phyloP scores from a whole-genome alignment of 2,329 filamentous ascomycete species.

The Colletotrichum lindemuthianum region DNA sequence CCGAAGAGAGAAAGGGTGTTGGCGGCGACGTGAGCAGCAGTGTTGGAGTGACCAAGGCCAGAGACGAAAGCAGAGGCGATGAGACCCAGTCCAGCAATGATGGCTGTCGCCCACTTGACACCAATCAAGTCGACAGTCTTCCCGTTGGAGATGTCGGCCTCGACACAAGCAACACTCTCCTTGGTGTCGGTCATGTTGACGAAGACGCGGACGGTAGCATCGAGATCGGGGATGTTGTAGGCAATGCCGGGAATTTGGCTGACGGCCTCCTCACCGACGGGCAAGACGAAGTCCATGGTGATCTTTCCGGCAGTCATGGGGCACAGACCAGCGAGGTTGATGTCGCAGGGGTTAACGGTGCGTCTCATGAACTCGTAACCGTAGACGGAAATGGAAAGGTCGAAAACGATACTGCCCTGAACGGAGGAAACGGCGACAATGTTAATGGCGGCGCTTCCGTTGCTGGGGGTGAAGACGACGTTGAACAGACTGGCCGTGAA shows the following conservation, averaged over 20 bases:
- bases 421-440: conserved; percentile 86
- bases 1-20: conserved; percentile 94
- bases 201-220: conserved; percentile 83
- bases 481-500: conserved; percentile 92
- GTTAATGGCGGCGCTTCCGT: conserved; percentile 77
- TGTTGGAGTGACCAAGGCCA: conserved; percentile 90
- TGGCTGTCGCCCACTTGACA: conserved; percentile 89
- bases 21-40: conserved; percentile 91
- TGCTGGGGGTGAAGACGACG: conserved; percentile 80
- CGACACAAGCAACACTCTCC: conserved; percentile 81
- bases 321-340: conserved; percentile 79
- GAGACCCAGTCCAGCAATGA: conserved; percentile 86
- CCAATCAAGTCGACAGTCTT: conserved; percentile 90
- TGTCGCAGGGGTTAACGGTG: conserved; percentile 79
- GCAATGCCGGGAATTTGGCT: conserved; percentile 81
- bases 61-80: conserved; percentile 89
- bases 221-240: conserved; percentile 90
- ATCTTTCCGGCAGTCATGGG: conserved; percentile 90
- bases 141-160: conserved; percentile 88
- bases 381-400: conserved; percentile 82
- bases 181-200: conserved; percentile 76
- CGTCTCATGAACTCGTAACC: conserved; percentile 77
- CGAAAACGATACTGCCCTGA: conserved; percentile 82
- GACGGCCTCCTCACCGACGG: conserved; percentile 66
- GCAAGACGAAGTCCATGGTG: conserved; percentile 77